Evolutionary conservation across 257 asterid species (phyloP), one percentile per base, ranked within the genome.

Genomic region (Jacaranda copaia): DNA sequence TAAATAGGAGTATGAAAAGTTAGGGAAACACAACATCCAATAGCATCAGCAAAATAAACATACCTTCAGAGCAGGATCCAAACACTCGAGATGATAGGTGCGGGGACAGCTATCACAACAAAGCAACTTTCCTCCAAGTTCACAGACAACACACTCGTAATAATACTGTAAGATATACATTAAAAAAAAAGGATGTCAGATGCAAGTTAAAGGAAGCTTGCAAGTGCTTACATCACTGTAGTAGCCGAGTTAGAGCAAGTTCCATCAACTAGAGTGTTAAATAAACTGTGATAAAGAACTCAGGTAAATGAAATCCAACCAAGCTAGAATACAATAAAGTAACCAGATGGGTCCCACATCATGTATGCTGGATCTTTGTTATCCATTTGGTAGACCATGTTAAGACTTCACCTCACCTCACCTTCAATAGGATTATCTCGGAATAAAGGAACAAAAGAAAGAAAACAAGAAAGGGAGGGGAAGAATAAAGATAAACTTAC

Each of bases 61-160:
- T 89, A 92, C 97, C 96, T 90, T 87, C 79, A 92, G 90, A 64
- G 92, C 96, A 70, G 97, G 97, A 84, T 92, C 91, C 76, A 92
- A 84, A 85, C 97, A 92, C 77, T 84, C 86, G 32, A 90, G 84
- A 70, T 92, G 97, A 70, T 86, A 92, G 20, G 97, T 90, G 52
- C 92, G 83, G 32, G 97, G 97, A 86, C 97, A 92, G 81, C 84
- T 84, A 73, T 92, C 97, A 76, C 97, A 92, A 63, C 96, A 92
- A 42, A 92, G 91, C 85, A 92, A 88, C 82, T 87, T 77, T 75
- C 97, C 97, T 77, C 97, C 95, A 71, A 89, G 86, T 79, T 89
- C 97, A 81, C 97, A 92, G 69, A 90, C 88, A 81, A 77, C 95
- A 72, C 97, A 92, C 86, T 88, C 94, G 83, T 84, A 92, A 80